A percentile compares a stretch with the other conserved stretches of the same genome.
Conservation (phyloP, 148 eudicot genomes). For the Rhododendron williamsianum region DNA sequence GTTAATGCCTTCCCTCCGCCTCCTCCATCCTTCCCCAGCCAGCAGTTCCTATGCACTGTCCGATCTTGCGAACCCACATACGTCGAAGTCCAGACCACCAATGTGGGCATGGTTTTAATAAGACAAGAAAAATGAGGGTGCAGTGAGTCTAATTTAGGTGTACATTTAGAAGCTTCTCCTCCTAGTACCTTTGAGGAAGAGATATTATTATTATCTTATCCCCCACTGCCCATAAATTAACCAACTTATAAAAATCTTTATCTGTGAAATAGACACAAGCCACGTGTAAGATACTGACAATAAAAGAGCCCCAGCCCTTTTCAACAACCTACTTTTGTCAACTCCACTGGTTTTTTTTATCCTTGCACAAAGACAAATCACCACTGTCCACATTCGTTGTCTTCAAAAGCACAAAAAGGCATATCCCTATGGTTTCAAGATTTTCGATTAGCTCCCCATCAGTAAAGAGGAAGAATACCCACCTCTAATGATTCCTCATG, state of each 20-base stretch:
- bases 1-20: background rate
- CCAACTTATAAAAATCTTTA: background rate
- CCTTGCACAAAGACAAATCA: background rate
- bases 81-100: background rate
- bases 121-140: background rate
- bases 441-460: background rate
- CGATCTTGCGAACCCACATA: background rate
- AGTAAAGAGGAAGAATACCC: background rate
- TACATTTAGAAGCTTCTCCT: background rate
- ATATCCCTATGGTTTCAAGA: background rate
- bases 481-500: background rate
- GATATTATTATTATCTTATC: background rate
- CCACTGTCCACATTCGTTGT: background rate
- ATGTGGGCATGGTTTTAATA: background rate
- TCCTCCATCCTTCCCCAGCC: background rate
- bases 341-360: background rate
- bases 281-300: slow-evolving; percentile 9
- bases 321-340: slow-evolving; percentile 7
- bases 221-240: background rate
- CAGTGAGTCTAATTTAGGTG: background rate
- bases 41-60: background rate
- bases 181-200: background rate
- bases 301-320: background rate
- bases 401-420: background rate
- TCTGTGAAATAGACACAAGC: background rate